phyloP scores from a whole-genome alignment of 345 rosid species.

The Gossypium anomalum region DNA sequence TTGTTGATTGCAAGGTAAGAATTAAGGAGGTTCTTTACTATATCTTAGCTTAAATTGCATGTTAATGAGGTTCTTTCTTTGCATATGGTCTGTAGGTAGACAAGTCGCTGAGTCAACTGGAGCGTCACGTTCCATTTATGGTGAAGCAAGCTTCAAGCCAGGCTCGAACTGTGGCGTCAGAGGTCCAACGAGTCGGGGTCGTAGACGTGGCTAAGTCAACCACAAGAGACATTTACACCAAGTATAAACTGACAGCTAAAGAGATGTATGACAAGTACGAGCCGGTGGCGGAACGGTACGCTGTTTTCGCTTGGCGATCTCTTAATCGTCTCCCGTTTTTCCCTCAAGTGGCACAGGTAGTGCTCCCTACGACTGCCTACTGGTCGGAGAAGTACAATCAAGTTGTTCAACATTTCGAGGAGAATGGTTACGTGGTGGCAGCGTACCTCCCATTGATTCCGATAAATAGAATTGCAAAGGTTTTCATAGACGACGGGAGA shows the following conservation, averaged over 20 bases:
- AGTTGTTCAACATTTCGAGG: conserved; percentile 31
- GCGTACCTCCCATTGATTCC: conserved; percentile 59
- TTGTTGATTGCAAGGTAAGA: conserved; percentile 64
- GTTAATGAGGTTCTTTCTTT: background rate
- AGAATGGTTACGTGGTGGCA: conserved; percentile 41
- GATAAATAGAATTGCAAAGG: conserved; percentile 47
- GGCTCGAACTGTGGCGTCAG: conserved; percentile 53
- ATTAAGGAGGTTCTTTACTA: too few species aligned
- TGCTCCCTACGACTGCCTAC: conserved; percentile 53
- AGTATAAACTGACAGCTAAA: conserved; percentile 49
- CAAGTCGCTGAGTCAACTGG: conserved; percentile 39
- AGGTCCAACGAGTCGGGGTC: conserved; percentile 54
- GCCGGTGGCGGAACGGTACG: conserved; percentile 53
- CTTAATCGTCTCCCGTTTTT: conserved; percentile 53
- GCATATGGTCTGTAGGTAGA: conserved; percentile 46
- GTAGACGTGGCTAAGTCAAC: conserved; percentile 42
- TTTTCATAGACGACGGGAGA: conserved; percentile 26
- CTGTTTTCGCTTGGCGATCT: conserved; percentile 44
- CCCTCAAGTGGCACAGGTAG: conserved; percentile 47
- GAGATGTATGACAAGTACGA: conserved; percentile 44
- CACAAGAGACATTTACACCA: conserved; percentile 27
- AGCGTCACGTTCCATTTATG: conserved; percentile 48
- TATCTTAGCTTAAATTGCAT: too few species aligned
- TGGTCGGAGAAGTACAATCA: conserved; percentile 72
- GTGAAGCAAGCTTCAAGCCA: conserved; percentile 57